These are phyloP conservation scores for Jackrogersella multiformis DNA, from an alignment of 495 filamentous ascomycete genomes.

Conservation along the genomic window DNA sequence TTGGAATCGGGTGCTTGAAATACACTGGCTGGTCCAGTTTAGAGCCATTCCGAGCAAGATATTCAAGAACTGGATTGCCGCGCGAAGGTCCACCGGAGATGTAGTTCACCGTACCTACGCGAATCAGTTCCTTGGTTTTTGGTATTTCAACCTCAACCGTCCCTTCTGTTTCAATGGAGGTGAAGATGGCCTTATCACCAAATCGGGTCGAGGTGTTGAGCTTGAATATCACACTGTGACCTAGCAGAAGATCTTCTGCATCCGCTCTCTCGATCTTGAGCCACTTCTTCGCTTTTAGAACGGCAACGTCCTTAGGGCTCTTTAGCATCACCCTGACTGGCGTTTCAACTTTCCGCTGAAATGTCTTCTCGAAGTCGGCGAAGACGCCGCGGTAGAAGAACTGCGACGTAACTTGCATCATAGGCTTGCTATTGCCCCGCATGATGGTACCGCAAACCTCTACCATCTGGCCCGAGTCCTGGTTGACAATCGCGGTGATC, in stretches of 20 bases:
- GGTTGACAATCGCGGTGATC: slow-evolving; percentile 88
- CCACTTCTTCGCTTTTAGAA: slow-evolving; percentile 88
- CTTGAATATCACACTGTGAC: slow-evolving; percentile 86
- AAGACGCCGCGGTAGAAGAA: slow-evolving; percentile 89
- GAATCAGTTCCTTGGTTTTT: slow-evolving; percentile 80
- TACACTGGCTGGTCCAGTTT: slow-evolving; percentile 86
- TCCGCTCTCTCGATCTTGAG: slow-evolving; percentile 71
- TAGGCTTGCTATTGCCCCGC: slow-evolving; percentile 69
- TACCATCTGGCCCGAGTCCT: slow-evolving; percentile 90
- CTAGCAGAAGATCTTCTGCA: slow-evolving; percentile 75
- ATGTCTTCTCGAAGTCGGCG: slow-evolving; percentile 84
- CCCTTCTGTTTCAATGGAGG: slow-evolving; percentile 80
- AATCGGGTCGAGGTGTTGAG: slow-evolving; percentile 80
- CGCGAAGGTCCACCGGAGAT: slow-evolving; percentile 73
- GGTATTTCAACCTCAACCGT: slow-evolving; percentile 86
- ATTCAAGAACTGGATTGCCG: slow-evolving; percentile 88
- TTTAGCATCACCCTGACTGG: slow-evolving; percentile 81
- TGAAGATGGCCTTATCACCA: slow-evolving; percentile 84
- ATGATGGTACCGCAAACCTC: slow-evolving; percentile 88
- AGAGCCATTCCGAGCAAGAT: slow-evolving; percentile 81
- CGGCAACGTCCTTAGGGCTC: slow-evolving; percentile 81
- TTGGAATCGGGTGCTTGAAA: slow-evolving; percentile 86
- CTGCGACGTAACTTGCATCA: slow-evolving; percentile 91
- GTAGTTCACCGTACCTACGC: slow-evolving; percentile 86
- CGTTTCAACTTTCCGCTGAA: slow-evolving; percentile 85